These are phyloP conservation scores for Oxalis stricta DNA, from an alignment of 441 rosid genomes.

Conservation along the genomic window DNA sequence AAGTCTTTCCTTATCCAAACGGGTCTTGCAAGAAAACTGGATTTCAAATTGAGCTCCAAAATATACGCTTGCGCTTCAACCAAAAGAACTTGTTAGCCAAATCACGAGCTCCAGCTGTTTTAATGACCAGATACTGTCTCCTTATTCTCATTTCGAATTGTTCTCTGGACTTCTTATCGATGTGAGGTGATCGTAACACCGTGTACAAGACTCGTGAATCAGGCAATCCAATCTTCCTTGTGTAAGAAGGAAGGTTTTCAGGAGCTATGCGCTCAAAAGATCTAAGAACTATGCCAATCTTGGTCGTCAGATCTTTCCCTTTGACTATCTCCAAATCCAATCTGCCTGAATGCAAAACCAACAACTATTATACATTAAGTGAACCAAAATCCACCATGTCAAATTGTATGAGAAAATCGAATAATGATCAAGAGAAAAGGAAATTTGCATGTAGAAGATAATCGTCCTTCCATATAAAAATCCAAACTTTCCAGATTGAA, in stretches of 20 bases:
- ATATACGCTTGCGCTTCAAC: slow-evolving; percentile 4
- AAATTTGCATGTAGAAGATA: no score
- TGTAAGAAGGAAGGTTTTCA: neutral
- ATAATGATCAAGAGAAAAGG: no score
- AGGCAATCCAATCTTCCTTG: slow-evolving; percentile 5
- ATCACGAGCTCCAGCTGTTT: slow-evolving; percentile 1
- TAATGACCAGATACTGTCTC: slow-evolving; percentile 3
- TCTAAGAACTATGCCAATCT: neutral
- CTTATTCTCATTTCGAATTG: slow-evolving; percentile 5
- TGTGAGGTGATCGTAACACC: slow-evolving; percentile 3
- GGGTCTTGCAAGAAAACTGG: slow-evolving; percentile 3
- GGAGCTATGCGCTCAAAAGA: slow-evolving; percentile 1
- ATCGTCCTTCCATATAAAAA: no score
- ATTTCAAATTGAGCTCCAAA: slow-evolving; percentile 10
- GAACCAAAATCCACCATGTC: no score
- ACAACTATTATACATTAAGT: no score
- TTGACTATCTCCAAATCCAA: no score
- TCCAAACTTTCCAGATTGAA: no score
- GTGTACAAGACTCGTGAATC: neutral
- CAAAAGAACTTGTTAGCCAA: slow-evolving; percentile 7
- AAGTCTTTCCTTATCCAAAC: no score
- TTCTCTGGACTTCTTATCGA: slow-evolving; percentile 8
- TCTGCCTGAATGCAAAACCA: no score
- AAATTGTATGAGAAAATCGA: no score
- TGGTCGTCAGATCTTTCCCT: no score